phyloP scores from a whole-genome alignment of 2,329 filamentous ascomycete species.

The Colletotrichum cuscutae region DNA sequence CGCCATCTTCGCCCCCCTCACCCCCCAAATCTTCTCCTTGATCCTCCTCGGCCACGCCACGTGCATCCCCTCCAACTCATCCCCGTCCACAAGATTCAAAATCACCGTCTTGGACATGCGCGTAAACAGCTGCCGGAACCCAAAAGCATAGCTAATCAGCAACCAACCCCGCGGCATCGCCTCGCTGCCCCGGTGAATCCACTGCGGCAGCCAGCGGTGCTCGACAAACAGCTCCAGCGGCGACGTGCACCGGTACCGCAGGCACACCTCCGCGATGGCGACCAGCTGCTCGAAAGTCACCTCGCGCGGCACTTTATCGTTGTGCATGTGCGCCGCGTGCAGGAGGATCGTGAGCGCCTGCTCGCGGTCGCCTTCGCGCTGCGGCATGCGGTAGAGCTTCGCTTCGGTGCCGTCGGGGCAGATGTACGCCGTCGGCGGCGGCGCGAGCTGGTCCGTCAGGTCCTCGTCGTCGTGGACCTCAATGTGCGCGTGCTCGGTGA shows the following conservation, averaged over 20 bases:
- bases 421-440: constrained; percentile 47
- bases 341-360: constrained; percentile 57
- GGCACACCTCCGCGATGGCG: constrained; percentile 60
- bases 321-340: constrained; percentile 63
- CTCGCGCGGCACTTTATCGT: constrained; percentile 55
- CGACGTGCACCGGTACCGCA: constrained; percentile 61
- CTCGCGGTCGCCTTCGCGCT: constrained; percentile 56
- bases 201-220: constrained; percentile 62
- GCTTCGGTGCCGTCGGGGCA: constrained; percentile 56
- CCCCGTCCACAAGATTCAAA: constrained; percentile 55
- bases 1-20: constrained; percentile 60
- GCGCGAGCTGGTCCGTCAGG: constrained; percentile 47
- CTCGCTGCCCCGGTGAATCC: constrained; percentile 59
- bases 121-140: constrained; percentile 58
- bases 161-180: constrained; percentile 61
- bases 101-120: constrained; percentile 61
- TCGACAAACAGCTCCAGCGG: constrained; percentile 62
- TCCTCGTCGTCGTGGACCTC: constrained; percentile 49
- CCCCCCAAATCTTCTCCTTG: constrained; percentile 59
- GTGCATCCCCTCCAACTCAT: constrained; percentile 51
- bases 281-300: constrained; percentile 61
- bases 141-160: constrained; percentile 64
- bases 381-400: constrained; percentile 63
- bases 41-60: constrained; percentile 57
- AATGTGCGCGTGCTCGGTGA: constrained; percentile 44